A percentile compares a stretch with the other conserved stretches of the same genome.
These are phyloP conservation scores for Pythium phragmitis DNA, from an alignment of 352 stramenopile genomes.

Conservation along the genomic window DNA sequence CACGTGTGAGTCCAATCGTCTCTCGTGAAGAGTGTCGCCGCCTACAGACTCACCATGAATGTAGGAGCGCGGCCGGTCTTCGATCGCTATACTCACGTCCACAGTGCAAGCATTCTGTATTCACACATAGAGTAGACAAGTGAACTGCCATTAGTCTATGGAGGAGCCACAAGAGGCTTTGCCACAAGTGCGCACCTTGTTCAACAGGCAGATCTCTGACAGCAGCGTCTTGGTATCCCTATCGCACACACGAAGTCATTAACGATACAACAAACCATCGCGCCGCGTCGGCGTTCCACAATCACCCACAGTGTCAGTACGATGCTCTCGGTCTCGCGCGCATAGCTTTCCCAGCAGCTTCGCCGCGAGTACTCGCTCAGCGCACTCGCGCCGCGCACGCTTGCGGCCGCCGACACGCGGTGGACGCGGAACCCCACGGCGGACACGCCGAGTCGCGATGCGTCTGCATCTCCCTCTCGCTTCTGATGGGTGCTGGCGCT, in stretches of 20 bases:
- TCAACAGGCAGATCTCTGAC: conserved; percentile 68
- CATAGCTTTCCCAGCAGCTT: conserved; percentile 67
- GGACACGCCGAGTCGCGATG: background rate
- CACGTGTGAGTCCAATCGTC: background rate
- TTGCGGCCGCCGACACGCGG: conserved; percentile 35
- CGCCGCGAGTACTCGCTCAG: conserved; percentile 53
- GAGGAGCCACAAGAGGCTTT: background rate
- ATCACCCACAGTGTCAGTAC: conserved; percentile 36
- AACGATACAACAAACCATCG: background rate
- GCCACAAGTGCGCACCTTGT: conserved; percentile 42
- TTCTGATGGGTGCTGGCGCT: background rate
- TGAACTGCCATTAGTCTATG: background rate
- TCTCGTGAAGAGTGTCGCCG: background rate
- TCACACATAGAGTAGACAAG: background rate
- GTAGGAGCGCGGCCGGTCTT: conserved; percentile 63
- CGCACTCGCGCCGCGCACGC: conserved; percentile 33
- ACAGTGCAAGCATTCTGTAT: conserved; percentile 62
- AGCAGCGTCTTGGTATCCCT: conserved; percentile 67
- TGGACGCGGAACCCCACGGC: conserved; percentile 38
- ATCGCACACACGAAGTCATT: background rate
- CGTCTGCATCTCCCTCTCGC: background rate
- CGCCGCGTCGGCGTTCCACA: background rate
- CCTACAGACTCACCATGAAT: conserved; percentile 37
- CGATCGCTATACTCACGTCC: conserved; percentile 60
- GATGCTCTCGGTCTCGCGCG: conserved; percentile 52